Conservation (phyloP, 2,329 filamentous ascomycete species). For the Trichoderma arundinaceum region DNA sequence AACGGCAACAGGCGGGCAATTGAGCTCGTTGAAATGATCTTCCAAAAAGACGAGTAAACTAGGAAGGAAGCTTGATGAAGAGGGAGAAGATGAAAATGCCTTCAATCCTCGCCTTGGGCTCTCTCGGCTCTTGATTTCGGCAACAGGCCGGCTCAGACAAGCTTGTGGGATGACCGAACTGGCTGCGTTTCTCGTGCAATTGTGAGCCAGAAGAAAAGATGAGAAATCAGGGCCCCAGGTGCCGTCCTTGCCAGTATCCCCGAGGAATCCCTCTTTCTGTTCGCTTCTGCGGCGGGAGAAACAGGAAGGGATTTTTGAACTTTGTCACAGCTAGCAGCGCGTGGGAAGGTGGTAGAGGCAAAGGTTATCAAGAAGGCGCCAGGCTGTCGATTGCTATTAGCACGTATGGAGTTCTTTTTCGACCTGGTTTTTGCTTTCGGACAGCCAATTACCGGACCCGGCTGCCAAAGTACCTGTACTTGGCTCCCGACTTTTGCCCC, state of each 20-base stretch:
- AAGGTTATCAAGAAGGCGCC: not conserved
- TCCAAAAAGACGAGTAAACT: no score
- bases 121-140: no score
- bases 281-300: no score
- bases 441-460: constrained; percentile 11
- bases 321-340: constrained; percentile 1
- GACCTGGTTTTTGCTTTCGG: not conserved
- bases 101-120: no score
- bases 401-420: not conserved
- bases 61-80: no score
- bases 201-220: no score
- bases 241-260: not conserved
- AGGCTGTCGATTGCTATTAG: constrained; percentile 4
- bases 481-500: not conserved
- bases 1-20: not conserved
- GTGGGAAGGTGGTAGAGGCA: not conserved
- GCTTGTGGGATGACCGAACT: no score
- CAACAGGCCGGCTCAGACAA: no score
- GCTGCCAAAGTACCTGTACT: constrained; percentile 8
- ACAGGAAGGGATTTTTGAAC: not conserved
- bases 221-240: not conserved
- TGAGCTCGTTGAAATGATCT: no score
- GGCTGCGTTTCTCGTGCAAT: no score
- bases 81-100: no score
- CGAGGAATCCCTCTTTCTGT: no score